Percentiles rank a stretch among this genome's conserved stretches.
Conservation (phyloP, 73 alveolate genomes). For the Paramecium bursaria region DNA sequence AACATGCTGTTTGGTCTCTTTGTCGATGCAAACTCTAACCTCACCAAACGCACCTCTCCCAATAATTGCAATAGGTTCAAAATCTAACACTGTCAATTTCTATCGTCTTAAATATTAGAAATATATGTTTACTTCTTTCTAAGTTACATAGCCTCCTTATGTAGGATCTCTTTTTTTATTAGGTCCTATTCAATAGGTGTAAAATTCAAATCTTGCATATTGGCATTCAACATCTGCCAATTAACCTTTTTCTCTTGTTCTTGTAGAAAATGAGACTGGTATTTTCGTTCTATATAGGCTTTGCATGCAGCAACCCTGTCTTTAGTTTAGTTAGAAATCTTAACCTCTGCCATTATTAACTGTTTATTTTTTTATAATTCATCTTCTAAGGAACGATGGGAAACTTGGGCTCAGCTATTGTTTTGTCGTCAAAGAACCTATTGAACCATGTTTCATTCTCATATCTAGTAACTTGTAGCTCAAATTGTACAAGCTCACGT, state of each 20-base stretch:
- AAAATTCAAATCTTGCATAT: conserved; percentile 65
- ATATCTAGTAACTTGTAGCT: conserved; percentile 27
- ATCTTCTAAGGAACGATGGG: neutral
- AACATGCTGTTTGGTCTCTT: conserved; percentile 73
- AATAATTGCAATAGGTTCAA: conserved; percentile 74
- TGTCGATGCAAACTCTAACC: conserved; percentile 77
- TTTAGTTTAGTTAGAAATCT: conserved; percentile 33
- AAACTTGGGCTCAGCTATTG: neutral
- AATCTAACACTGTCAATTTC: conserved; percentile 70
- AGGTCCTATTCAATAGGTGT: conserved; percentile 69
- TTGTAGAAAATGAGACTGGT: neutral
- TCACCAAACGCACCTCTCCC: conserved; percentile 88
- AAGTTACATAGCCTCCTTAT: conserved; percentile 73
- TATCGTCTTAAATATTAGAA: conserved; percentile 55
- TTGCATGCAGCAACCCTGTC: conserved; percentile 65
- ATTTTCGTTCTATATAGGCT: conserved; percentile 64
- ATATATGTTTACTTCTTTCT: conserved; percentile 68
- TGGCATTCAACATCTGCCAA: conserved; percentile 69
- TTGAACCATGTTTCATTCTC: neutral
- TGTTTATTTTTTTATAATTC: neutral
- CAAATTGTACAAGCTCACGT: conserved; percentile 5
- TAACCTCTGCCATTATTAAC: conserved; percentile 26
- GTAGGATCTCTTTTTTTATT: conserved; percentile 73
- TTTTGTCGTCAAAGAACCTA: neutral
- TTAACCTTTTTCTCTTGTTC: conserved; percentile 47